Base-by-base conservation (phyloP, 768 basidiomycete genomes). In the Leccinum subtestaceum region DNA sequence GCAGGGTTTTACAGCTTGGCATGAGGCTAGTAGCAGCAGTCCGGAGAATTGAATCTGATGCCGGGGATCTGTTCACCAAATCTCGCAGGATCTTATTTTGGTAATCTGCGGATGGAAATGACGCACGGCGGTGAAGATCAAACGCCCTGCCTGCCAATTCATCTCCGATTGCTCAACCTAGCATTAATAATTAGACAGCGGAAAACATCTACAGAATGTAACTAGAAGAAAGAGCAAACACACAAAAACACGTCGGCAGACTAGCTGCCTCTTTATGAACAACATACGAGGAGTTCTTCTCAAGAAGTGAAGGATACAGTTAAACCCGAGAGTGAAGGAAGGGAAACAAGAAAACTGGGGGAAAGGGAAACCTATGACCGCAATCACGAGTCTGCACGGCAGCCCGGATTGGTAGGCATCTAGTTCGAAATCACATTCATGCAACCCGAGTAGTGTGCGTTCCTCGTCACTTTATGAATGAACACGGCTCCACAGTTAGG, bases 1-100 rank as follows among this genome's bases (percentile, higher is more conserved):
- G 21, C 32, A 2, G 36, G 23, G 32, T 29, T 68, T 61, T 66
- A 69, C 68, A 69, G 68, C 68, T 69, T 69, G 68, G 66, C 59
- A 55, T 5, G 55, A 5, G 53, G 57, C 21, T 40, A 58, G 43
- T 58, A 10, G 46, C 46, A 23, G 32, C 46, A 45, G 34, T 50
- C n/a, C 57, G 57, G 58, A 56, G 50, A 64, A 57, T 45, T 10
- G 5, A 38, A 59, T 66, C 61, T 34, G 48, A n/a, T n/a, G 21
- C 27, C 12, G 25, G 25, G 19, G n/a, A 62, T 46, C 55, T 38
- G 1, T 27, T 2, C 1, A 51, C 6, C 5, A 43, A 32, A 12
- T 32, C n/a, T 47, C 38, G 21, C 15, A 13, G 19, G 25, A 29
- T 47, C 25, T 19, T n/a, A 57, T 47, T 10, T 40, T 56, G 31